Percentiles rank a stretch among this genome's conserved stretches.
Evolutionary conservation across 352 stramenopile species (phyloP).

Genomic region (Globisporangium paroecandrum): DNA sequence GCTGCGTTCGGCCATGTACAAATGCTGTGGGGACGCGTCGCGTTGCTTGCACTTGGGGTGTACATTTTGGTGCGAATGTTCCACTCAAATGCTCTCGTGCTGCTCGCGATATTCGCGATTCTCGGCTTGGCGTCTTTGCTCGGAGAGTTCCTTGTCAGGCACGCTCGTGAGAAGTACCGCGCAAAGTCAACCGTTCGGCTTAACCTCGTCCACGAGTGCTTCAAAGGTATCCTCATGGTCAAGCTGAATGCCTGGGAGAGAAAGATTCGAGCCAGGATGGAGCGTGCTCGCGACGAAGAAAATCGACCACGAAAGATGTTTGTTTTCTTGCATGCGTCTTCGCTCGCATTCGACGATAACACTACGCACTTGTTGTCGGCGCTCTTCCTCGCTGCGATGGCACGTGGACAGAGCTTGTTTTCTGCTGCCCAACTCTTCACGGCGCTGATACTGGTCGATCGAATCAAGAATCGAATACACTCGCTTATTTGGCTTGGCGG

Average conservation of each 20-base stretch:
- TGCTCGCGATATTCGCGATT: constrained; percentile 25
- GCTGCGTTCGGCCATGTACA: constrained; percentile 27
- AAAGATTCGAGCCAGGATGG: constrained; percentile 64
- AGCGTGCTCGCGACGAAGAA: constrained; percentile 36
- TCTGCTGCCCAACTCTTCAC: background rate
- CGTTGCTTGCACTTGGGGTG: constrained; percentile 32
- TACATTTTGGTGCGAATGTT: constrained; percentile 39
- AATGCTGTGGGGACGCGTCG: constrained; percentile 26
- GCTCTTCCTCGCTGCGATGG: background rate
- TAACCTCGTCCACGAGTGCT: constrained; percentile 45
- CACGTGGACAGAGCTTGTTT: background rate
- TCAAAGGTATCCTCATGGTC: constrained; percentile 62
- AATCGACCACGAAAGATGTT: constrained; percentile 25
- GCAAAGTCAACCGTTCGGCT: constrained; percentile 22
- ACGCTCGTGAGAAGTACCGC: constrained; percentile 20
- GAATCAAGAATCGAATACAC: constrained; percentile 1
- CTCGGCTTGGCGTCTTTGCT: constrained; percentile 23
- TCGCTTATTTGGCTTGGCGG: background rate
- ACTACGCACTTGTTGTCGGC: background rate
- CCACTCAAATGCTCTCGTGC: constrained; percentile 26
- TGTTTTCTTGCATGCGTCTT: background rate
- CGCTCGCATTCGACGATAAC: background rate
- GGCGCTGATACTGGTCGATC: background rate
- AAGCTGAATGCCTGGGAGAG: constrained; percentile 87
- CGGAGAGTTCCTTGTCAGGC: constrained; percentile 18